Evolutionary conservation across 352 stramenopile species (phyloP), one percentile per base, ranked within the genome.

Genomic region (Globisporangium acanthophoron): DNA sequence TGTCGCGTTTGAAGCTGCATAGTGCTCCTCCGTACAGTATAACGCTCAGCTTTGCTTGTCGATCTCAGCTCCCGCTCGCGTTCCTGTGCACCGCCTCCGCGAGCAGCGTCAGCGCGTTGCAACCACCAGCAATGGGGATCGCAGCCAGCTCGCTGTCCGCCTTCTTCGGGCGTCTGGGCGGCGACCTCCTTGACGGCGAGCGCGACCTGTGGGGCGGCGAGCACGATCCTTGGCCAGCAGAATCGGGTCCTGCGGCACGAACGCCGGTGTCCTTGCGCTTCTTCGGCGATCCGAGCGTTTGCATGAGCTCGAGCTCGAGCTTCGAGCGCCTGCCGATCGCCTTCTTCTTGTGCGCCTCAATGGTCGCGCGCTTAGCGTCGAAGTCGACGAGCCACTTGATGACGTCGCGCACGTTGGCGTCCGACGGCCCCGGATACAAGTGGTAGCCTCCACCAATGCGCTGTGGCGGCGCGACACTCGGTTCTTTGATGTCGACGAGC

Each of bases 331-430:
- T 62, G 1, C 55, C 45, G 24, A 58, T 27, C 13, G 58, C 54
- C 16, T 51, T 58, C n/a, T 62, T 61, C 37, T 62, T 61, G 45
- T 64, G 61, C 1, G 60, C 57, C 3, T 80, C 66, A 3, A 77
- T 43, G 15, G 69, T 43, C 24, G 62, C 58, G 24, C 57, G 53
- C 59, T 66, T 74, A n/a, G 69, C 57, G 20, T 75, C 66, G 54
- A 73, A 80, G 58, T 77, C 61, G 21, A 77, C 61, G 40, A 77
- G 65, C 66, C 69, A 77, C 46, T 71, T 70, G 46, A 82, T 67
- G 40, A 82, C 68, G 2, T 72, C 63, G 51, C 63, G 61, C 11
- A 80, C 70, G 33, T 80, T 82, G 9, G 54, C 41, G 5, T 51
- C 31, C 18, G 65, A 70, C 1, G 73, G 68, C 16, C 33, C 52